Percentiles rank a stretch among this genome's conserved stretches.
phyloP scores from a whole-genome alignment of 768 basidiomycete species.

The Boletus rubescentipes region DNA sequence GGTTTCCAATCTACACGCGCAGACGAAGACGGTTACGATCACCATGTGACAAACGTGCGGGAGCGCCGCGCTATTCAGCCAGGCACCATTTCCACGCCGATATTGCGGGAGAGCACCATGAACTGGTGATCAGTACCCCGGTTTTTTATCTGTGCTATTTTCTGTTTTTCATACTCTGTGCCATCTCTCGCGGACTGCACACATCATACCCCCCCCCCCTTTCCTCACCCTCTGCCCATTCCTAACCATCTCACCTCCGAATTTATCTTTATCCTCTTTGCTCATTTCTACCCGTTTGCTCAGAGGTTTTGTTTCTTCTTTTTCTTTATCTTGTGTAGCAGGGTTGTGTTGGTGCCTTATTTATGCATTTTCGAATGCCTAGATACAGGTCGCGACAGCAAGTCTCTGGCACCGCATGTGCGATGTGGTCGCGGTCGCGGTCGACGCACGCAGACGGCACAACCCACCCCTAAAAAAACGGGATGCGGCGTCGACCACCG shows the following conservation, averaged over 20 bases:
- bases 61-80: constrained; percentile 61
- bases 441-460: background rate
- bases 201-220: constrained; percentile 15
- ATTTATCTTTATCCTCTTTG: constrained; percentile 6
- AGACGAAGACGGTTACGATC: constrained; percentile 39
- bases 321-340: constrained; percentile 16
- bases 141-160: background rate
- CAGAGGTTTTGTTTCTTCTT: background rate
- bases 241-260: background rate
- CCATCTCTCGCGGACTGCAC: constrained; percentile 8
- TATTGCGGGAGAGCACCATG: constrained; percentile 79
- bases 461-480: background rate
- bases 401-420: constrained; percentile 3
- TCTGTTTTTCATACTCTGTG: background rate
- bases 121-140: constrained; percentile 58
- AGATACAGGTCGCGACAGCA: constrained; percentile 20
- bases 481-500: constrained; percentile 10
- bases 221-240: background rate
- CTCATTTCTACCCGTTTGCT: background rate
- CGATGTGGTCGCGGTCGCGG: no score
- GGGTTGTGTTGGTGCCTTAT: constrained; percentile 26
- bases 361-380: constrained; percentile 24
- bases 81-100: constrained; percentile 70
- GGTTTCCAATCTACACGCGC: constrained; percentile 46
- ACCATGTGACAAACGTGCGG: constrained; percentile 39